Percentiles rank a stretch among this genome's conserved stretches.
These are phyloP conservation scores for Ogataea methylovora DNA, from an alignment of 805 yeast genomes.

Conservation along the genomic window DNA sequence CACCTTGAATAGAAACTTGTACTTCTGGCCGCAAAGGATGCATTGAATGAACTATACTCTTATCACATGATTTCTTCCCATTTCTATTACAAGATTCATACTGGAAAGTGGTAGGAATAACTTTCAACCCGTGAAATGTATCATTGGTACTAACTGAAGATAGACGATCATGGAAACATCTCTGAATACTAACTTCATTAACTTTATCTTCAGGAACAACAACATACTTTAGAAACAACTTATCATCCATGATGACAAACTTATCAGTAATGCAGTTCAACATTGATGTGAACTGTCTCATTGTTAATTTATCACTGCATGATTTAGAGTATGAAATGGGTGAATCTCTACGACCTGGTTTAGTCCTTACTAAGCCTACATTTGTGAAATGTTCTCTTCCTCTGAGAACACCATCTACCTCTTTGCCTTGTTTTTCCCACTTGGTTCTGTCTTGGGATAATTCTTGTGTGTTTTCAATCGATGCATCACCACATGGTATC, in stretches of 20 bases:
- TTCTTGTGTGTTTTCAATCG: conserved; percentile 41
- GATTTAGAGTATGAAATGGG: conserved; percentile 68
- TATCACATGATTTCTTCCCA: conserved; percentile 13
- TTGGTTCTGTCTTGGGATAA: conserved; percentile 9
- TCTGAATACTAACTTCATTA: conserved; percentile 21
- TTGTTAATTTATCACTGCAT: conserved; percentile 77
- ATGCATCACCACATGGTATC: conserved; percentile 88
- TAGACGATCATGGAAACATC: conserved; percentile 38
- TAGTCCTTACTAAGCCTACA: conserved; percentile 73
- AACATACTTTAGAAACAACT: conserved; percentile 38
- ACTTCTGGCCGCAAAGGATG: conserved; percentile 9
- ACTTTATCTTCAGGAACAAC: conserved; percentile 34
- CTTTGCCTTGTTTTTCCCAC: conserved; percentile 7
- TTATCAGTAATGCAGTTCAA: conserved; percentile 37
- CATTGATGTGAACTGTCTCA: conserved; percentile 53
- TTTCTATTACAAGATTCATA: conserved; percentile 3
- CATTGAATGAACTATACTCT: conserved; percentile 23
- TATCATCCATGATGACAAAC: conserved; percentile 23
- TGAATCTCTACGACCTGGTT: conserved; percentile 88
- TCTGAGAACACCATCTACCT: conserved; percentile 26
- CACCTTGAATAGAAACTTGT: conserved; percentile 48
- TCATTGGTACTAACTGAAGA: conserved; percentile 11
- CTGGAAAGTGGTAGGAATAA: conserved; percentile 9
- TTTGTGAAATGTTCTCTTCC: conserved; percentile 56
- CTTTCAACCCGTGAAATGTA: conserved; percentile 5